Conservation (phyloP, 306 rosid species). For the Vigna unguiculata region DNA sequence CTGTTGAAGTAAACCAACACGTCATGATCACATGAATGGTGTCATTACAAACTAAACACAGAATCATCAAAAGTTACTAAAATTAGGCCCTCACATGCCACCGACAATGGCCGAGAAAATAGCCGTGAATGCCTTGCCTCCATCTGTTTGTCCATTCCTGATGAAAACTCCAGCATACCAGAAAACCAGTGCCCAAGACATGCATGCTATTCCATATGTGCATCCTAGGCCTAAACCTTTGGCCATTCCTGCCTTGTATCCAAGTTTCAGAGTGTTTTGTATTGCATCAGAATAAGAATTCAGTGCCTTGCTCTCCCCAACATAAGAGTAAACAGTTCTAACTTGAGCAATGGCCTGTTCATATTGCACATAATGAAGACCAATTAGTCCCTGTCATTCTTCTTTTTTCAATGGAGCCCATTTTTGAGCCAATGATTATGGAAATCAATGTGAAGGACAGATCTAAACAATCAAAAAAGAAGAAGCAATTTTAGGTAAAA, state of each 20-base stretch:
- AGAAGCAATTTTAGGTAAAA: conserved; percentile 8
- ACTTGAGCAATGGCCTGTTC: conserved; percentile 90
- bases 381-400: not conserved
- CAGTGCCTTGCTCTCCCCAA: conserved; percentile 94
- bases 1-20: conserved; percentile 53
- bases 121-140: conserved; percentile 97
- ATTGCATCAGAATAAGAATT: conserved; percentile 96
- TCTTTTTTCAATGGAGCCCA: not conserved
- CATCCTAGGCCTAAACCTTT: conserved; percentile 97
- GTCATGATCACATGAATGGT: conserved; percentile 22
- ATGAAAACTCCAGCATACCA: conserved; percentile 99
- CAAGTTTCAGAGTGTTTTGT: conserved; percentile 91
- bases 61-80: not conserved
- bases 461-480: conserved; percentile 3
- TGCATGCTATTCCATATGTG: conserved; percentile 99
- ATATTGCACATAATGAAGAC: conserved; percentile 20
- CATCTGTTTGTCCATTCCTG: conserved; percentile 92
- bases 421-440: conserved; percentile 25
- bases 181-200: conserved; percentile 99
- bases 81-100: conserved; percentile 80
- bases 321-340: conserved; percentile 94
- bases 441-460: conserved; percentile 20
- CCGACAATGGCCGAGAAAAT: conserved; percentile 99
- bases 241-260: conserved; percentile 99
- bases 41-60: conserved; percentile 4